Percentiles rank a stretch among this genome's conserved stretches.
Evolutionary conservation across 345 rosid species (phyloP).

Genomic region (Eucalyptus camaldulensis): DNA sequence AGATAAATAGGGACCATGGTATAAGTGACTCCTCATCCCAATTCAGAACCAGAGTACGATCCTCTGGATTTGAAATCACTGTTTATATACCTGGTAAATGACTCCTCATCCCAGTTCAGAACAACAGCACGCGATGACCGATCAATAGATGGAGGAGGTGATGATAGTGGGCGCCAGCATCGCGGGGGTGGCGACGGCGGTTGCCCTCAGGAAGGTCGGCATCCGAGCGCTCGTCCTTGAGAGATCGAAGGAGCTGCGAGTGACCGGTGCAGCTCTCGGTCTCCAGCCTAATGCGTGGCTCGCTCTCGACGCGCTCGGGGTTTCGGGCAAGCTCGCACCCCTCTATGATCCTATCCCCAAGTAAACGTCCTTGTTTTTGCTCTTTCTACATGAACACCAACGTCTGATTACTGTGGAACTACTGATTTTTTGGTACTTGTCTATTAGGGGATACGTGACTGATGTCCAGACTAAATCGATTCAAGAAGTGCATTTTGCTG

Average conservation of each 20-base stretch:
- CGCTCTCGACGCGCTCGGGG: conserved; percentile 27
- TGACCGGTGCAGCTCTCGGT: conserved; percentile 11
- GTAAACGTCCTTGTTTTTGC: neutral
- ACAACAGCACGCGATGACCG: neutral
- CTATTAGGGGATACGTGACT: neutral
- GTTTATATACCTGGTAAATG: no score
- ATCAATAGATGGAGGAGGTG: neutral
- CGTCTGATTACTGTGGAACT: neutral
- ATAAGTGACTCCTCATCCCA: neutral
- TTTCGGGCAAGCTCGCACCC: conserved; percentile 18
- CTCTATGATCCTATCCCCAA: neutral
- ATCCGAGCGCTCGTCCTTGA: conserved; percentile 13
- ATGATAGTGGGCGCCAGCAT: conserved; percentile 1
- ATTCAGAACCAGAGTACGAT: neutral
- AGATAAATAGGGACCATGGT: neutral
- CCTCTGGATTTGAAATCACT: no score
- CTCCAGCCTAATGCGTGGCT: conserved; percentile 24
- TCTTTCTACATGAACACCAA: neutral
- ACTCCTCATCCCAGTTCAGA: neutral
- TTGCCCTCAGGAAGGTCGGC: conserved; percentile 22
- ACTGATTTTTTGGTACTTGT: neutral
- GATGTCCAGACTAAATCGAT: conserved; percentile 4
- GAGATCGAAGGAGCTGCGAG: conserved; percentile 5
- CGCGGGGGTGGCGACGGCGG: conserved; percentile 20
- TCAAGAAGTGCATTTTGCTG: neutral